Percentiles rank a stretch among this genome's conserved stretches.
These are phyloP conservation scores for Monascus ruber DNA, from an alignment of 2,329 filamentous ascomycete genomes.

Conservation along the genomic window DNA sequence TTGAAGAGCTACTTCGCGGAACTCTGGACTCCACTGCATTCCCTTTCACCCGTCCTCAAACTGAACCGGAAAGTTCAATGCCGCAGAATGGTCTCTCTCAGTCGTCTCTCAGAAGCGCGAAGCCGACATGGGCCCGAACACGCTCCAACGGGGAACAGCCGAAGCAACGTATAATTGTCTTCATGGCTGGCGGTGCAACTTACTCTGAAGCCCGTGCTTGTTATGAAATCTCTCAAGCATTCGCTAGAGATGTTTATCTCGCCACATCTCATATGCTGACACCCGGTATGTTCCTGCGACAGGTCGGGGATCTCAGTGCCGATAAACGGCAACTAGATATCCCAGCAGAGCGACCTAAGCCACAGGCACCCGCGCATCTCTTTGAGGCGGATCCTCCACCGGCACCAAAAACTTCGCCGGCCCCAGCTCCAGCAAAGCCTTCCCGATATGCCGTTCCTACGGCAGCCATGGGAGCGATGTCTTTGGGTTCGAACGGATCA, in stretches of 20 bases:
- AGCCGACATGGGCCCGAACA: conserved; percentile 88
- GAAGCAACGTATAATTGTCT: conserved; percentile 80
- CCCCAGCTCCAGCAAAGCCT: conserved; percentile 11
- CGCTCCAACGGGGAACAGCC: conserved; percentile 66
- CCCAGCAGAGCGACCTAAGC: conserved; percentile 66
- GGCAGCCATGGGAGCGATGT: conserved; percentile 26
- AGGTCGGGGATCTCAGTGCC: conserved; percentile 66
- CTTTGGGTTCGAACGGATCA: conserved; percentile 21
- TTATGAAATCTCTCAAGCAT: conserved; percentile 68
- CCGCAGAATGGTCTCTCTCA: conserved; percentile 44
- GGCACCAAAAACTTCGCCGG: conserved; percentile 30
- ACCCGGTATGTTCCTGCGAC: conserved; percentile 68
- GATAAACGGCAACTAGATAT: conserved; percentile 68
- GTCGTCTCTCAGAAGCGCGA: conserved; percentile 76
- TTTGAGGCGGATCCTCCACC: conserved; percentile 60
- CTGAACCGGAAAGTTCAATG: conserved; percentile 33
- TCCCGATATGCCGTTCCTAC: conserved; percentile 14
- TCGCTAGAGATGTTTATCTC: conserved; percentile 73
- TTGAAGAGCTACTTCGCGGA: conserved; percentile 62
- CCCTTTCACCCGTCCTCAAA: conserved; percentile 61
- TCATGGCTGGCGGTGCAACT: conserved; percentile 90
- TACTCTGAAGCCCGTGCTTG: conserved; percentile 82
- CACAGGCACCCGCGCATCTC: conserved; percentile 73
- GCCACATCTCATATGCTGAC: conserved; percentile 88
- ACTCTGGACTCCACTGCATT: conserved; percentile 56